Base-by-base conservation (phyloP, 495 filamentous ascomycete species). In the Zalerion maritima region DNA sequence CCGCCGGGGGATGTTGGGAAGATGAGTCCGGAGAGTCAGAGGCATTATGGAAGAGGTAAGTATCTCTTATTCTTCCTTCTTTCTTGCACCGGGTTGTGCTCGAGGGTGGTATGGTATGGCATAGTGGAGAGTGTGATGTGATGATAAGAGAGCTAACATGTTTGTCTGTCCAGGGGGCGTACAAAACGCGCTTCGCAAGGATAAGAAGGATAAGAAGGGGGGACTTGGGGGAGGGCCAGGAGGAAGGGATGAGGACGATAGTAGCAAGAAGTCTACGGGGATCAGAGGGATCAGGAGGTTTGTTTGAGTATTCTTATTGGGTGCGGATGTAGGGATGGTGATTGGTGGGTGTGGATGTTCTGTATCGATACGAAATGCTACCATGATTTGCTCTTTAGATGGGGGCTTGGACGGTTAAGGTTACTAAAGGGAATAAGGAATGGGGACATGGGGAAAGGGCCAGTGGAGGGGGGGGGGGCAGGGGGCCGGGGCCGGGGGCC, bases 211-310 rank as follows among this genome's bases (percentile, higher is more conserved):
- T 2, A 62, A 60, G 21, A 59, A 67, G 28, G 50, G 60, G 3
- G n/a, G n/a, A n/a, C n/a, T n/a, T n/a, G n/a, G n/a, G n/a, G n/a
- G n/a, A n/a, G n/a, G n/a, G n/a, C n/a, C n/a, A 22, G 26, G 21
- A 31, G 34, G n/a, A 37, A 56, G 52, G 32, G 61, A 62, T 35
- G 43, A 47, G 0, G 58, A 60, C 8, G 67, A 67, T 30, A 62
- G 66, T 36, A 58, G 58, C 10, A 73, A 69, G 47, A 70, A 67
- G 42, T 42, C 48, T 7, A 42, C 46, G 11, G 67, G 60, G 4
- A 38, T 72, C 9, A 54, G 57, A 14, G 62, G 64, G 18, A 67
- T 73, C 29, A 46, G 68, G 18, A 57, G 58, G 14, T 68, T 71
- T 41, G 62, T 66, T 22, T 47, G 13, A 45, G 9, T n/a, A n/a